Base-by-base conservation (phyloP, 495 filamentous ascomycete species). In the Penicillium cataractarum region DNA sequence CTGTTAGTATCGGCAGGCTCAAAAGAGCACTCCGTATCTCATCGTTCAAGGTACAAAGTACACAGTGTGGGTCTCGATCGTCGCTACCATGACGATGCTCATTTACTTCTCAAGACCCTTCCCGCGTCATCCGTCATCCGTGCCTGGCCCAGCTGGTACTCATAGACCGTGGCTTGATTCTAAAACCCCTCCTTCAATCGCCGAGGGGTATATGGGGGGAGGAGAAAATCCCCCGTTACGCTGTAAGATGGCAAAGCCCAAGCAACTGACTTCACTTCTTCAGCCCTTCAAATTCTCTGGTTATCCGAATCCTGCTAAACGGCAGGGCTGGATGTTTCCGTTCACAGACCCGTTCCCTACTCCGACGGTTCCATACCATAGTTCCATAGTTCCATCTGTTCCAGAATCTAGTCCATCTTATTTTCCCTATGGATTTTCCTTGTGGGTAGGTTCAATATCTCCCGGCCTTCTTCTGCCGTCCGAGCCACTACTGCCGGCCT, bases 51-150 rank as follows among this genome's bases (percentile, higher is more conserved):
- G n/a, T 33, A 4, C 60, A 56, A 48, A 2, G 70, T n/a, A n/a
- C n/a, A n/a, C n/a, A n/a, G n/a, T n/a, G n/a, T 70, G 70, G 70
- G 70, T 67, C 67, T 66, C 21, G 70, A 72, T 72, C 70, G 58
- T 70, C 69, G 62, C 42, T 60, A 35, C 62, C 64, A 72, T 72
- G 70, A 70, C 70, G 70, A 70, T 70, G 42, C 64, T 67, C 64
- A 72, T 70, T 68, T 70, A 55, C 59, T 62, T 49, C 40, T 35
- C 61, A 46, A 60, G 60, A 60, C 63, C 67, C 49, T 61, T 55
- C 64, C 67, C 62, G 60, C 65, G 67, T 67, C 70, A 68, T 72
- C 60, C 60, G 60, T 68, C 70, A 70, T 72, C 62, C 62, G 60
- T 70, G 32, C 65, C 60, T 70, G 65, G 44, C 51, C 55, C 27